Conservation (phyloP, 306 rosid genomes). For the Cicer cuneatum region DNA sequence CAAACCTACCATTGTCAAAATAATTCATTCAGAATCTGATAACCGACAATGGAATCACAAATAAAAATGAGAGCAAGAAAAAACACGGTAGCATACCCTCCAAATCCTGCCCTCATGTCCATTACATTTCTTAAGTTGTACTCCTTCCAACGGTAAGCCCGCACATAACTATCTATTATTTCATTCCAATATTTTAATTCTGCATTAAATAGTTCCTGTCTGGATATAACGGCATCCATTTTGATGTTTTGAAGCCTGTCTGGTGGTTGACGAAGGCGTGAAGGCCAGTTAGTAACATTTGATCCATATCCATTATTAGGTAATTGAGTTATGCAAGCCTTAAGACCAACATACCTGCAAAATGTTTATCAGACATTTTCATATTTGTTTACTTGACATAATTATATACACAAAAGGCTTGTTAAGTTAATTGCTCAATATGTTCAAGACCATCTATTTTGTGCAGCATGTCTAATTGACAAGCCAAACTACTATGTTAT, state of each 20-base stretch:
- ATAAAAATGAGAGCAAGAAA: not conserved
- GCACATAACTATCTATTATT: constrained; percentile 66
- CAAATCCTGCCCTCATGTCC: constrained; percentile 95
- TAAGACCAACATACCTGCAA: constrained; percentile 71
- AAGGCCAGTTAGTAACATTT: constrained; percentile 77
- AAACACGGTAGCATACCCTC: constrained; percentile 65
- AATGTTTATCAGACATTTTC: constrained; percentile 29
- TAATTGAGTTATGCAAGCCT: constrained; percentile 71
- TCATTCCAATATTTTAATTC: constrained; percentile 88
- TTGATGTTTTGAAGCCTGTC: constrained; percentile 82
- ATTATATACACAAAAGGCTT: constrained; percentile 22
- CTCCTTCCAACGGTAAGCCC: constrained; percentile 71
- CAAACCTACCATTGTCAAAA: constrained; percentile 69
- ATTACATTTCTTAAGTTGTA: constrained; percentile 68
- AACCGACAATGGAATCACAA: not conserved
- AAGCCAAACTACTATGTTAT: not conserved
- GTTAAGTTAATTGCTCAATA: constrained; percentile 14
- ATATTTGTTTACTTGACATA: constrained; percentile 22
- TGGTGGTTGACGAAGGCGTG: constrained; percentile 74
- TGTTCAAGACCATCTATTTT: constrained; percentile 8
- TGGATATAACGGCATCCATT: constrained; percentile 74
- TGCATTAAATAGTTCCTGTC: constrained; percentile 78
- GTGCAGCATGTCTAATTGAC: not conserved
- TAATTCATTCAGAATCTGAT: constrained; percentile 19
- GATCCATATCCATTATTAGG: constrained; percentile 74